These are phyloP conservation scores for Aureobasidium sp. DNA, from an alignment of 2,329 filamentous ascomycete genomes.

Conservation along the genomic window DNA sequence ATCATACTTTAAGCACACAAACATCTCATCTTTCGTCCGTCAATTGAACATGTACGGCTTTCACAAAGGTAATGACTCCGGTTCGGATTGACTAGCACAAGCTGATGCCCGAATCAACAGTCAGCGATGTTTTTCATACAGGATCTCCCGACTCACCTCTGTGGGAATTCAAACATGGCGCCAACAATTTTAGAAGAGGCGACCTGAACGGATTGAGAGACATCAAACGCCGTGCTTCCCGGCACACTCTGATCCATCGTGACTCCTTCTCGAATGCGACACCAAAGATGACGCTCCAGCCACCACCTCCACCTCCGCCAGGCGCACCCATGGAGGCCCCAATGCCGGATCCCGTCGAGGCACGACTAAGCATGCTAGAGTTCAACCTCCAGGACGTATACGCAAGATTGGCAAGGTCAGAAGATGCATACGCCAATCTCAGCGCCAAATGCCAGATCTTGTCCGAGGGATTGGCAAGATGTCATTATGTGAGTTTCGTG, in stretches of 20 bases:
- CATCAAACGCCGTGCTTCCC: conserved; percentile 89
- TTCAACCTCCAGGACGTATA: conserved; percentile 76
- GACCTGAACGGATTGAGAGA: conserved; percentile 86
- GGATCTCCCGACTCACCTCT: conserved; percentile 86
- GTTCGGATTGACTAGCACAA: neutral
- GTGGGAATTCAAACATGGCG: conserved; percentile 99
- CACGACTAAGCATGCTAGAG: conserved; percentile 67
- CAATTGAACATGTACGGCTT: conserved; percentile 99
- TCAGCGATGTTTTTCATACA: conserved; percentile 97
- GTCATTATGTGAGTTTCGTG: conserved; percentile 35
- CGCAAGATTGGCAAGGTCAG: conserved; percentile 67
- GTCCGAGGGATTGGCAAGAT: conserved; percentile 71
- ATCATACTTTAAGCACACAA: conserved; percentile 99
- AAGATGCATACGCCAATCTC: conserved; percentile 74
- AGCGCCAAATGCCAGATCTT: conserved; percentile 74
- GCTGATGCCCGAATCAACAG: conserved; percentile 41
- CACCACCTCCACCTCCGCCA: conserved; percentile 72
- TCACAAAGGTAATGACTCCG: conserved; percentile 69
- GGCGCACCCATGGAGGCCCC: conserved; percentile 36
- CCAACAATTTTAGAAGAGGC: conserved; percentile 92
- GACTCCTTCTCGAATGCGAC: conserved; percentile 66
- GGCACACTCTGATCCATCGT: conserved; percentile 86
- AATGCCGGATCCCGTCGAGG: conserved; percentile 71
- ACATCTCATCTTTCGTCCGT: conserved; percentile 95
- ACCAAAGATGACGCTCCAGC: conserved; percentile 50